phyloP scores from a whole-genome alignment of 2,329 filamentous ascomycete genomes.

The Penicillium fuscoglaucum region DNA sequence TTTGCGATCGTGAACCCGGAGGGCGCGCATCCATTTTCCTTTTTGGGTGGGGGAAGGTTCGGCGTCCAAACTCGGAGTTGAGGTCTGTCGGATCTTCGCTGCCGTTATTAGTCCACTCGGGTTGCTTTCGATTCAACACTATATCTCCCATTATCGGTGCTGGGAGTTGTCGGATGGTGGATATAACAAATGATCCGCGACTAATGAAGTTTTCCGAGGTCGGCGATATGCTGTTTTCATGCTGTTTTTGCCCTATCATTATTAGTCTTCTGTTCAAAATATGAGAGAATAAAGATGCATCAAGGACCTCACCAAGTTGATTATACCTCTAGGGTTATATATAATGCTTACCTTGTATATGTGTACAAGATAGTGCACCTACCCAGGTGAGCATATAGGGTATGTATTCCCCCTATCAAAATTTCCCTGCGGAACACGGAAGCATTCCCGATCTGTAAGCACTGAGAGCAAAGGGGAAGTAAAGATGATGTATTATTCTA shows the following conservation, averaged over 20 bases:
- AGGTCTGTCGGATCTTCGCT: no score
- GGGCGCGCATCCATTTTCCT: neutral
- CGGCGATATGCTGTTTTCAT: neutral
- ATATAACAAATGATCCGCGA: neutral
- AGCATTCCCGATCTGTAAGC: slow-evolving; percentile 5
- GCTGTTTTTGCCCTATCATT: neutral
- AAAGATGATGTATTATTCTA: no score
- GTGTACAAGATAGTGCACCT: neutral
- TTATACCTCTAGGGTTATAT: neutral
- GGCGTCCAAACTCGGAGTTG: neutral
- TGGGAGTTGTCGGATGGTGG: neutral
- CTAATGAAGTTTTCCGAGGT: neutral
- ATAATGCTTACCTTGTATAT: neutral
- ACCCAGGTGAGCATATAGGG: neutral
- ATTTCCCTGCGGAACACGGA: slow-evolving; percentile 2
- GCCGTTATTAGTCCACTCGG: neutral
- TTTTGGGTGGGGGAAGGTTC: neutral
- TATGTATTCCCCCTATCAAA: neutral
- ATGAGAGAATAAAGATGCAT: neutral
- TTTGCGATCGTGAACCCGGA: neutral
- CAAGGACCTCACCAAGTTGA: neutral
- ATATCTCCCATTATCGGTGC: neutral
- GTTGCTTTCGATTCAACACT: neutral
- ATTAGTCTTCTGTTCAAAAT: neutral
- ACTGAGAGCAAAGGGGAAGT: no score